Percentiles rank a stretch among this genome's conserved stretches.
Conservation (phyloP, 139 green algal genomes). For the Micromonas pusilla region DNA sequence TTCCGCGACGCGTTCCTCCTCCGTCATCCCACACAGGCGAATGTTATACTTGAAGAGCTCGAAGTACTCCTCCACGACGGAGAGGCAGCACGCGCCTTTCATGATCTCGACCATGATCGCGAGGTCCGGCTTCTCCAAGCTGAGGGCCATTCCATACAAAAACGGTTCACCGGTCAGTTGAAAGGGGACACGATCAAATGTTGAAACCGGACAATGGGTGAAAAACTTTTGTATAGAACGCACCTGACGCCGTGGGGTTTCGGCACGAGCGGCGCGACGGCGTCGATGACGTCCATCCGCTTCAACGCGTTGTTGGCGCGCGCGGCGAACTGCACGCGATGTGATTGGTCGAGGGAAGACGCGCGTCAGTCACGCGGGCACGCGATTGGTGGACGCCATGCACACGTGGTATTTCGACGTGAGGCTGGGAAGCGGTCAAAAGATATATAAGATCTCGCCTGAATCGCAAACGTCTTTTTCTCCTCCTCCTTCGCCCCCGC, state of each 20-base stretch:
- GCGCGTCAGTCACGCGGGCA: too few species aligned
- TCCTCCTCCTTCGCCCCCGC: slow-evolving; percentile 14
- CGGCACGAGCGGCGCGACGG: slow-evolving; percentile 33
- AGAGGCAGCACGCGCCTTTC: slow-evolving; percentile 25
- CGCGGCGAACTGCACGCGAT: slow-evolving; percentile 29
- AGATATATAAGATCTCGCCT: neutral
- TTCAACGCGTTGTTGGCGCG: slow-evolving; percentile 29
- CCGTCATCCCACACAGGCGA: neutral
- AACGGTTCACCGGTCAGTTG: too few species aligned
- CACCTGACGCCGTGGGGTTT: slow-evolving; percentile 36
- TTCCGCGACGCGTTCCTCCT: slow-evolving; percentile 3
- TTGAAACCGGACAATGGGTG: too few species aligned
- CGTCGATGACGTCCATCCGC: slow-evolving; percentile 36
- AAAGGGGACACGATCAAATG: too few species aligned
- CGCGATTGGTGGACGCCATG: too few species aligned
- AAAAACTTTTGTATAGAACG: too few species aligned
- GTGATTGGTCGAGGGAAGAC: too few species aligned
- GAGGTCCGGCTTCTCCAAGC: slow-evolving; percentile 38
- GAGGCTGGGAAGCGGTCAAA: neutral
- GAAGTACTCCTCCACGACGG: slow-evolving; percentile 22
- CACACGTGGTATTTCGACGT: too few species aligned
- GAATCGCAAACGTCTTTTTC: slow-evolving; percentile 15
- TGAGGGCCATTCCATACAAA: too few species aligned
- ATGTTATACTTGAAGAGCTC: slow-evolving; percentile 32
- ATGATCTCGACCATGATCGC: slow-evolving; percentile 38